Conservation (phyloP, 306 rosid species). For the Pyrus communis region DNA sequence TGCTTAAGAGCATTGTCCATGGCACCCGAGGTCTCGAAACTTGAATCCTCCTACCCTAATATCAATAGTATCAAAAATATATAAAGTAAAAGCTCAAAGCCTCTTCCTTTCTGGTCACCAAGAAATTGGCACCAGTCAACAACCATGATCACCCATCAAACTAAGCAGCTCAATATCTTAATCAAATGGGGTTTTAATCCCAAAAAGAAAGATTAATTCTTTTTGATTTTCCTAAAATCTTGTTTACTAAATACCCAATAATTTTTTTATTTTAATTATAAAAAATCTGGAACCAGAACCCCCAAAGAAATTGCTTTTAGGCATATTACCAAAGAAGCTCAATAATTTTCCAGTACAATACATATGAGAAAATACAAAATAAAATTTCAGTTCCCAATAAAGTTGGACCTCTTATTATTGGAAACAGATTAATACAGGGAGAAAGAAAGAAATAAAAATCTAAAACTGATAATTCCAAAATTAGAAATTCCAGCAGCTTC, state of each 20-base stretch:
- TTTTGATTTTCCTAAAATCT: not conserved
- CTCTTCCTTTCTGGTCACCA: constrained; percentile 1
- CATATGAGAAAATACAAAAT: not conserved
- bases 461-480: not conserved
- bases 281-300: not conserved
- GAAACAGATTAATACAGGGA: not conserved
- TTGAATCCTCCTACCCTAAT: not conserved
- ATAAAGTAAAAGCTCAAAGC: not conserved
- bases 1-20: not conserved
- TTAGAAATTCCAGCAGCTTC: not conserved
- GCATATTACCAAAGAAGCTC: not conserved
- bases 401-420: not conserved
- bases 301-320: not conserved
- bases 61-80: too few relatives aligned
- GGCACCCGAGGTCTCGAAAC: too few relatives aligned
- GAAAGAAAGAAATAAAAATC: not conserved
- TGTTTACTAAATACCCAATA: not conserved
- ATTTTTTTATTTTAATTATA: not conserved
- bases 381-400: constrained; percentile 19
- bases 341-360: not conserved
- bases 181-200: not conserved
- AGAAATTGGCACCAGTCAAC: not conserved
- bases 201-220: not conserved
- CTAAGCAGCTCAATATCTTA: not conserved
- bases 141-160: not conserved